Conservation (phyloP, 768 basidiomycete species). For the Boletus barrowsii region DNA sequence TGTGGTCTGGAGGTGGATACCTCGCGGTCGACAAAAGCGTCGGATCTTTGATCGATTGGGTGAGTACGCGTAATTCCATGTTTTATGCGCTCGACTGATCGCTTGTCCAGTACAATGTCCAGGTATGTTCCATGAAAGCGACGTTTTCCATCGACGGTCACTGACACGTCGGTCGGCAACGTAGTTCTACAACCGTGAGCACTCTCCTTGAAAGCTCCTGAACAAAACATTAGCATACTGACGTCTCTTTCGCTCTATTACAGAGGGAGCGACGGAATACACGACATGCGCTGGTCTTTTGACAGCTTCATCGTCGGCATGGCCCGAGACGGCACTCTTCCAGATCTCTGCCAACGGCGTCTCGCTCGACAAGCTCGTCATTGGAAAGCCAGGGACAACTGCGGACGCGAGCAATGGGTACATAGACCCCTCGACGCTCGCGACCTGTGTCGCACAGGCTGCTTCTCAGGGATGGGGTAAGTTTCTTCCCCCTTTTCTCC, state of each 20-base stretch:
- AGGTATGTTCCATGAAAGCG: conserved; percentile 22
- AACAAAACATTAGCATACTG: not conserved
- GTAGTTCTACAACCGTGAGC: conserved; percentile 32
- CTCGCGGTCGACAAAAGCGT: conserved; percentile 36
- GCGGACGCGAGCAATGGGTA: conserved; percentile 50
- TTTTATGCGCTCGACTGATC: not conserved
- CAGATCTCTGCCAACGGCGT: conserved; percentile 51
- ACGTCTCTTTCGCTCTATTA: not conserved
- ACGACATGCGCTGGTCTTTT: conserved; percentile 61
- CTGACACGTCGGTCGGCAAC: not conserved
- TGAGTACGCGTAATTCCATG: conserved; percentile 8
- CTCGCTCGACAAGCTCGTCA: conserved; percentile 48
- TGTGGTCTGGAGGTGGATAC: conserved; percentile 41
- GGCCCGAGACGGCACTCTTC: conserved; percentile 59
- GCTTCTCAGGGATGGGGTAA: conserved; percentile 65
- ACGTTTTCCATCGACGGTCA: not conserved
- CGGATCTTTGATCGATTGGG: conserved; percentile 46
- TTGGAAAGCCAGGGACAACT: conserved; percentile 49
- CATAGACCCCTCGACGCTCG: conserved; percentile 55
- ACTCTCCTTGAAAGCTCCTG: not conserved
- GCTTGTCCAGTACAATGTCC: conserved; percentile 33
- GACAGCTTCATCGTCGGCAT: conserved; percentile 52
- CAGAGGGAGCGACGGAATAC: conserved; percentile 64
- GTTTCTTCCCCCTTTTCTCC: conserved; percentile 20
- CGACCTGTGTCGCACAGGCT: conserved; percentile 58